phyloP scores from a whole-genome alignment of 345 rosid species.

The Populus deltoides region DNA sequence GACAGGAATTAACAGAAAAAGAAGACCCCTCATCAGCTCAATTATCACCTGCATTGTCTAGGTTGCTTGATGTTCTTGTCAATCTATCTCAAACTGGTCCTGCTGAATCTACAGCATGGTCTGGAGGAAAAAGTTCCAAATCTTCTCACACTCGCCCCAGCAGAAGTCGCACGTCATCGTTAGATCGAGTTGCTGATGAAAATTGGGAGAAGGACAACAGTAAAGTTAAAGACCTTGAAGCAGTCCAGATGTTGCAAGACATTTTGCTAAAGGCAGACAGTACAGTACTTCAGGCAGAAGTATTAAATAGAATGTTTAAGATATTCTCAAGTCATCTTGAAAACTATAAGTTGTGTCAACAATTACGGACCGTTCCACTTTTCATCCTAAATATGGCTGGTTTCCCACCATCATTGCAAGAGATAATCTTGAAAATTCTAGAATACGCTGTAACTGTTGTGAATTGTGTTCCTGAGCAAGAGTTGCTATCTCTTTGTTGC shows the following conservation, averaged over 20 bases:
- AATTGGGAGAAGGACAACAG: conserved; percentile 72
- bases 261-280: conserved; percentile 88
- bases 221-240: conserved; percentile 98
- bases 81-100: conserved; percentile 91
- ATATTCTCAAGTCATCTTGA: conserved; percentile 97
- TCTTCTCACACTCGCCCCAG: conserved; percentile 52
- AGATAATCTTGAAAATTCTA: conserved; percentile 92
- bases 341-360: conserved; percentile 87
- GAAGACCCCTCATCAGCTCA: conserved; percentile 49
- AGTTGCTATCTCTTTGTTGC: conserved; percentile 94
- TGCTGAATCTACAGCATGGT: conserved; percentile 37
- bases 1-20: conserved; percentile 26
- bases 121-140: conserved; percentile 51
- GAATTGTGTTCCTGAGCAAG: conserved; percentile 99
- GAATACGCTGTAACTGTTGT: conserved; percentile 98
- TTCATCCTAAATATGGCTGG: conserved; percentile 93
- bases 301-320: conserved; percentile 92
- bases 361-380: conserved; percentile 92
- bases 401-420: conserved; percentile 89
- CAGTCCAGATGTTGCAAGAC: conserved; percentile 97
- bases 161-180: conserved; percentile 62
- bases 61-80: conserved; percentile 94
- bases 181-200: conserved; percentile 65
- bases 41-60: conserved; percentile 77
- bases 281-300: conserved; percentile 90